phyloP scores from a whole-genome alignment of 2,329 filamentous ascomycete species.

The Mollisiaceae sp. region DNA sequence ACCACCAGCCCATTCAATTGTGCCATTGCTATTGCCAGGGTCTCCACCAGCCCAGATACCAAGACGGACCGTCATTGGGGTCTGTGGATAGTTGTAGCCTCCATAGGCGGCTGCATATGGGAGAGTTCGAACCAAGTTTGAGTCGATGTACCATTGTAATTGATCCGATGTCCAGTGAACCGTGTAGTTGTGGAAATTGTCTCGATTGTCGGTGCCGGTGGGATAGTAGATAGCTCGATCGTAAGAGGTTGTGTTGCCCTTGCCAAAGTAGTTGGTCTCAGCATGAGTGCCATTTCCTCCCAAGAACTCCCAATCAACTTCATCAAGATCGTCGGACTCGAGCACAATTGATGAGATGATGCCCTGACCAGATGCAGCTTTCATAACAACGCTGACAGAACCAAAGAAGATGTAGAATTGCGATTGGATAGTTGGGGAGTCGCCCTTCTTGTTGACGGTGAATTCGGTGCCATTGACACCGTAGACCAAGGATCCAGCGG shows the following conservation, averaged over 20 bases:
- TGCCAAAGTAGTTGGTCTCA: slow-evolving; percentile 79
- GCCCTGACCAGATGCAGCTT: slow-evolving; percentile 74
- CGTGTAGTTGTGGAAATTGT: slow-evolving; percentile 72
- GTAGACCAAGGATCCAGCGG: slow-evolving; percentile 68
- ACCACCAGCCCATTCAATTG: slow-evolving; percentile 73
- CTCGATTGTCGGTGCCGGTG: slow-evolving; percentile 59
- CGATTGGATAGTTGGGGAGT: slow-evolving; percentile 79
- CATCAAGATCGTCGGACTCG: slow-evolving; percentile 82
- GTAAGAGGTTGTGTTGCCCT: slow-evolving; percentile 74
- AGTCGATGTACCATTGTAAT: slow-evolving; percentile 74
- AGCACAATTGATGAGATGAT: slow-evolving; percentile 85
- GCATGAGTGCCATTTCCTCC: slow-evolving; percentile 67
- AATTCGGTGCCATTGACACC: slow-evolving; percentile 71
- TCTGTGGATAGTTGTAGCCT: slow-evolving; percentile 73
- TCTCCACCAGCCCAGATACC: slow-evolving; percentile 72
- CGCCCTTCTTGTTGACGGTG: slow-evolving; percentile 69
- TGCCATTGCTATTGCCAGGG: slow-evolving; percentile 57
- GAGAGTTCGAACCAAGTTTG: slow-evolving; percentile 67
- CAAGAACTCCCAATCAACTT: slow-evolving; percentile 87
- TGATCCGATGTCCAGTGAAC: slow-evolving; percentile 71
- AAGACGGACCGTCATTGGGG: slow-evolving; percentile 72
- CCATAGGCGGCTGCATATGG: slow-evolving; percentile 63
- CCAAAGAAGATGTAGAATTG: slow-evolving; percentile 89
- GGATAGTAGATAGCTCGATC: slow-evolving; percentile 68
- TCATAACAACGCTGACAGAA: slow-evolving; percentile 77